Base-by-base conservation (phyloP, 371 early-diverging fungal species). In the Rhizopus microsporus region DNA sequence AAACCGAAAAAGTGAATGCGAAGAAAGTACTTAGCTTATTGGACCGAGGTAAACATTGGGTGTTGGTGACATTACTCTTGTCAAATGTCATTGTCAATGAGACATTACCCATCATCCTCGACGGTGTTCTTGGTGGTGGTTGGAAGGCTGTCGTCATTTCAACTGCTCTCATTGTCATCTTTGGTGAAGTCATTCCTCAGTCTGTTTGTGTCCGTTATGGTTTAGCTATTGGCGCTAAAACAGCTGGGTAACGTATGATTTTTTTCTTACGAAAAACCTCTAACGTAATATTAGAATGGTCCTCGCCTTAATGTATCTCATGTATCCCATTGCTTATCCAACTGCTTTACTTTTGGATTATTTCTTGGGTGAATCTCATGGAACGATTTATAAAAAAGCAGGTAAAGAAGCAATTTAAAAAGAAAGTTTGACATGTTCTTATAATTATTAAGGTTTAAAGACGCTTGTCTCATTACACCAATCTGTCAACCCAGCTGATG, bases 31-130 rank as follows among this genome's bases (percentile, higher is more conserved):
- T 79, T 52, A 86, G 79, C 29, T 78, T 93, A 33, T 67, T 92
- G 17, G 69, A 80, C 52, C 85, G 88, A 38, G 88, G 91, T 64
- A 84, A 87, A 48, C 93, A 93, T 59, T 87, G 91, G 88, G 87
- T 94, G 1, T 80, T 94, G 4, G 94, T 94, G 4, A 96, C 97
- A 2, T 72, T 98, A 47, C 72, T 98, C 13, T 73, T 98, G 29
- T 86, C 91, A 10, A 98, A 96, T 74, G 94, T 94, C 9, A 80
- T 98, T 37, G 86, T 96, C 37, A 97, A 97, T 72, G 96, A 96
- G 69, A 92, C 97, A 2, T 74, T 98, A 57, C 98, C 98, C 4
- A 93, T 98, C 46, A 84, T 98, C 65, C 72, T 94, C 56, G 94
- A 95, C 59, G 80, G 83, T 30, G 81, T 92, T 0, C 72, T 90